Base-by-base conservation (phyloP, 2,329 filamentous ascomycete genomes). In the Leptographium lundbergii region DNA sequence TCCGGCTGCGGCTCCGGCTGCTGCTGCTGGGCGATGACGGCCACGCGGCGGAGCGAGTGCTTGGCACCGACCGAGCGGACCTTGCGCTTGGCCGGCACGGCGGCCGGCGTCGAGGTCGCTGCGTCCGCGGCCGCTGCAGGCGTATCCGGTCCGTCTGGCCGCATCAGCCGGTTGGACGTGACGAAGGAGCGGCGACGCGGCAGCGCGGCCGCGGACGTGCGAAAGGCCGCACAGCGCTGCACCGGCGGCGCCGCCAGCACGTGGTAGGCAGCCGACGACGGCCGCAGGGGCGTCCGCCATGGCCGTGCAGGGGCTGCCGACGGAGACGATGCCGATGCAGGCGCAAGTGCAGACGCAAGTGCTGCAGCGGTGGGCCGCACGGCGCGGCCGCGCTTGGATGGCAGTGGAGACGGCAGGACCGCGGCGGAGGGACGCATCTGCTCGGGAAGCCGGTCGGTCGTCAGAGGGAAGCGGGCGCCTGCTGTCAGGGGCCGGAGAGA, bases 41-140 rank as follows among this genome's bases (percentile, higher is more conserved):
- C 90, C 14, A 95, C 90, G 60, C 91, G 82, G 59, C 92, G 84
- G 36, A 96, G 76, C 2, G 89, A 94, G 62, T 86, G 87, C 64
- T 90, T 69, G 32, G 64, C 63, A 1, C 61, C 61, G 27, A 60
- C 57, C 34, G 63, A 53, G 10, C 63, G 63, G 0, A 62, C 58
- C 48, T 64, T 66, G 45, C 54, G 65, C 60, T 53, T 64, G 60
- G 60, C 62, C 24, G 29, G 59, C 29, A 60, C 53, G 0, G 59
- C 27, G 0, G 59, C 27, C 14, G 45, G 22, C 11, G 57, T 39
- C 53, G 36, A 3, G 36, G 36, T 39, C 7, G 36, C 3, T 6
- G 36, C n/a, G n/a, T n/a, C n/a, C n/a, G n/a, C n/a, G n/a, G n/a
- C n/a, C n/a, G n/a, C n/a, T n/a, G n/a, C n/a, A n/a, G n/a, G n/a